Evolutionary conservation across 2,329 filamentous ascomycete species (phyloP).

Genomic region (Emmonsia crescens): DNA sequence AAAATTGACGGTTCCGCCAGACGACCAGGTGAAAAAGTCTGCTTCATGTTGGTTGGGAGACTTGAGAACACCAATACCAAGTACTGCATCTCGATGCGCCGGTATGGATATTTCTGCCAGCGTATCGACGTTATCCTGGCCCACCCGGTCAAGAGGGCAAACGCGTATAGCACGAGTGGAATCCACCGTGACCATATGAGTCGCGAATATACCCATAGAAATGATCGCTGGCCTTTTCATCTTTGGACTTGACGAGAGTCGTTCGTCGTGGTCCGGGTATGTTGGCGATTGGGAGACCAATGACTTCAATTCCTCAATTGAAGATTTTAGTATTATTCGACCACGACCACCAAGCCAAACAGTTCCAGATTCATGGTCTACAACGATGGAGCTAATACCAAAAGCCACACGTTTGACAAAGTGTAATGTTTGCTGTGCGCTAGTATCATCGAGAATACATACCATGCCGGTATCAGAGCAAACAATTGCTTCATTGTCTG

Average conservation of each 20-base stretch:
- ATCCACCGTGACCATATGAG: conserved; percentile 65
- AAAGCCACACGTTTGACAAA: conserved; percentile 59
- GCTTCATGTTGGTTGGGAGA: conserved; percentile 51
- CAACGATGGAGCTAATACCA: conserved; percentile 54
- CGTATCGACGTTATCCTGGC: conserved; percentile 21
- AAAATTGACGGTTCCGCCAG: conserved; percentile 65
- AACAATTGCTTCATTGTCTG: conserved; percentile 63
- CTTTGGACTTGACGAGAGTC: conserved; percentile 16
- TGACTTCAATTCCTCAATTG: conserved; percentile 28
- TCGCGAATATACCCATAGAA: conserved; percentile 57
- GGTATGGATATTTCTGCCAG: conserved; percentile 33
- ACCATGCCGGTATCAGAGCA: conserved; percentile 82
- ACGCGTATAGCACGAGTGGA: conserved; percentile 60
- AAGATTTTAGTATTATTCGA: conserved; percentile 43
- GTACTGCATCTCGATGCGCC: conserved; percentile 48
- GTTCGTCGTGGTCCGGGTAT: conserved; percentile 15
- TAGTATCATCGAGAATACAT: conserved; percentile 73
- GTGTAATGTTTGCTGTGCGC: conserved; percentile 58
- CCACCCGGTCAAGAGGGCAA: conserved; percentile 38
- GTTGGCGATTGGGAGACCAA: conserved; percentile 16
- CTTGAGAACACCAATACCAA: conserved; percentile 61
- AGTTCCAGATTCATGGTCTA: conserved; percentile 44
- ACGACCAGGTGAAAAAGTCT: conserved; percentile 83
- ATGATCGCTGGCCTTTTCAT: conserved; percentile 39
- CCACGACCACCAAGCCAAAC: conserved; percentile 61